Conservation (phyloP, 345 rosid species). For the Linum lewisii region DNA sequence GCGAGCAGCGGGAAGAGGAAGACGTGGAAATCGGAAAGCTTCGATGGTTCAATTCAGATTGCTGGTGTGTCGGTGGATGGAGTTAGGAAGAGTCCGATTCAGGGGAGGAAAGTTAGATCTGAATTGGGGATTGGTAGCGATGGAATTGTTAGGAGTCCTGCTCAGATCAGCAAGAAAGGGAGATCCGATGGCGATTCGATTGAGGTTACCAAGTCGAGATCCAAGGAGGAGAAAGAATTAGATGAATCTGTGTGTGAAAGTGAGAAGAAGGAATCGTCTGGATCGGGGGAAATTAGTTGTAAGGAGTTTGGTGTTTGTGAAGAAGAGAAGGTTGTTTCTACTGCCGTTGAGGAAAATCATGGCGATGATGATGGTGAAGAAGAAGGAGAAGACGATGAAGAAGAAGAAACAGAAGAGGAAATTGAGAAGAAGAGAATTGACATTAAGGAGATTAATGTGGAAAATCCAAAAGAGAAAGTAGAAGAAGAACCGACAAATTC, state of each 20-base stretch:
- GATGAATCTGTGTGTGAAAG: slow-evolving; percentile 17
- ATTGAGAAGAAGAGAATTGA: slow-evolving; percentile 32
- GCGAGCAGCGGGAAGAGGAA: slow-evolving; percentile 43
- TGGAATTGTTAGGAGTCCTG: slow-evolving; percentile 13
- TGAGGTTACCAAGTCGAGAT: slow-evolving; percentile 28
- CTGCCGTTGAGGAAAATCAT: slow-evolving; percentile 20
- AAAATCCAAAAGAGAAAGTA: background rate
- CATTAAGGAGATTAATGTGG: slow-evolving; percentile 38
- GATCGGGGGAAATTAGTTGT: slow-evolving; percentile 26
- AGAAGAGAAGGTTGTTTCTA: slow-evolving; percentile 35
- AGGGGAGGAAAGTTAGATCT: slow-evolving; percentile 21
- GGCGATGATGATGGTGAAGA: slow-evolving; percentile 25
- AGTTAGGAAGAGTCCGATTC: slow-evolving; percentile 27
- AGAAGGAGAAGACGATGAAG: slow-evolving; percentile 22
- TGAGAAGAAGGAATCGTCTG: slow-evolving; percentile 19
- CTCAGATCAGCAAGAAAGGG: slow-evolving; percentile 2
- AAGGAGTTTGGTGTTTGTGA: slow-evolving; percentile 45
- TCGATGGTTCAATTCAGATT: slow-evolving; percentile 37
- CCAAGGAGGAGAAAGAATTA: slow-evolving; percentile 22
- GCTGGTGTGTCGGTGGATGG: slow-evolving; percentile 25
- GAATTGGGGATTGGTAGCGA: slow-evolving; percentile 7
- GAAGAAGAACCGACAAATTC: background rate
- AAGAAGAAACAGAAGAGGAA: slow-evolving; percentile 18
- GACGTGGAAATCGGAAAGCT: slow-evolving; percentile 50
- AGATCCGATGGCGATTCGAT: slow-evolving; percentile 16